These are phyloP conservation scores for Neoscytalidium dimidiatum DNA, from an alignment of 2,329 filamentous ascomycete genomes.

Conservation along the genomic window DNA sequence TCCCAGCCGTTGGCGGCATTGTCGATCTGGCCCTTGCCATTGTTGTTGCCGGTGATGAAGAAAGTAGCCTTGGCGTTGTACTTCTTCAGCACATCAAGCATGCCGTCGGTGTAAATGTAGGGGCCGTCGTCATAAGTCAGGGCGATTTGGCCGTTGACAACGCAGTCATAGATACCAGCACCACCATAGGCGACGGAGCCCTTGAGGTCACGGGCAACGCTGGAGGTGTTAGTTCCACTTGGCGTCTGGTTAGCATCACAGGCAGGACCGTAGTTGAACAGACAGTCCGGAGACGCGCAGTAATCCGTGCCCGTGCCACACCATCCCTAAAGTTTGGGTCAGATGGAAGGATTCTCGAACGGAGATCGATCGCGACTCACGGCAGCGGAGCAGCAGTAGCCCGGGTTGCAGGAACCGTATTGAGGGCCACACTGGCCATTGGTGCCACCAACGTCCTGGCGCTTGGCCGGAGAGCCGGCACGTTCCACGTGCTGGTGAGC, in stretches of 20 bases:
- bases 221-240: conserved; percentile 57
- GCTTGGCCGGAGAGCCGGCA: conserved; percentile 28
- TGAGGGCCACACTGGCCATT: conserved; percentile 33
- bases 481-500: conserved; percentile 26
- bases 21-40: conserved; percentile 59
- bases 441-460: conserved; percentile 31
- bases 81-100: conserved; percentile 61
- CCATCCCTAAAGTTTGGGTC: conserved; percentile 40
- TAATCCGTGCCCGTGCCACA: conserved; percentile 58
- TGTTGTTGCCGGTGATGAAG: conserved; percentile 63
- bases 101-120: conserved; percentile 60
- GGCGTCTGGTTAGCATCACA: conserved; percentile 62
- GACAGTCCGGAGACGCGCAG: conserved; percentile 63
- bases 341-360: neutral
- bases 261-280: conserved; percentile 60
- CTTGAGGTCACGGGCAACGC: conserved; percentile 53
- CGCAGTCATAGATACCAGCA: conserved; percentile 58
- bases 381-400: conserved; percentile 36
- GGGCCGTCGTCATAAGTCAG: conserved; percentile 70
- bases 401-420: conserved; percentile 29
- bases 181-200: conserved; percentile 60
- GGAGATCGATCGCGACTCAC: conserved; percentile 29
- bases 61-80: conserved; percentile 68
- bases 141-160: conserved; percentile 60
- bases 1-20: conserved; percentile 48